Evolutionary conservation across 83 land plant species (phyloP).

Genomic region (Isoetes engelmannii): DNA sequence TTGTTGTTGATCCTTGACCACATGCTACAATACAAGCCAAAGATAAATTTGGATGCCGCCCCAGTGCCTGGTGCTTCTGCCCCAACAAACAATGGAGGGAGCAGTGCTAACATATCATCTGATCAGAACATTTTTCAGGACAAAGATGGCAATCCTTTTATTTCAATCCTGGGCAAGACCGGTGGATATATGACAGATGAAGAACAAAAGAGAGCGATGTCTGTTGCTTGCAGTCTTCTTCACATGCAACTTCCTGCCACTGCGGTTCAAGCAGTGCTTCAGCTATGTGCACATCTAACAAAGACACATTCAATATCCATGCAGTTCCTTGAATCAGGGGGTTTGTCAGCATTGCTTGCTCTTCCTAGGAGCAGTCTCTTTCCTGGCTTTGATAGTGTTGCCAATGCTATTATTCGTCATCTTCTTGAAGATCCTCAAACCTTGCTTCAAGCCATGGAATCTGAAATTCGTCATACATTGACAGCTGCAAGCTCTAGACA

Average conservation of each 20-base stretch:
- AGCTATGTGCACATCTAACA: slow-evolving; percentile 86
- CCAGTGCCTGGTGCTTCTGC: slow-evolving; percentile 14
- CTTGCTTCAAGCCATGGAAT: slow-evolving; percentile 97
- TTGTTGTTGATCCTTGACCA: slow-evolving; percentile 74
- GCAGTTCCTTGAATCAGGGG: slow-evolving; percentile 81
- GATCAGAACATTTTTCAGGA: slow-evolving; percentile 29
- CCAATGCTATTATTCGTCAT: slow-evolving; percentile 80
- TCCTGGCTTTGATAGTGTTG: slow-evolving; percentile 87
- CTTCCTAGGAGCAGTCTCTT: slow-evolving; percentile 77
- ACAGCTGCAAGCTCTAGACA: slow-evolving; percentile 53
- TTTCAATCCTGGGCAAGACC: slow-evolving; percentile 29
- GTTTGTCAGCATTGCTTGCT: slow-evolving; percentile 56
- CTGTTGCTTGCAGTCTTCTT: slow-evolving; percentile 65
- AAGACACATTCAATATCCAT: slow-evolving; percentile 76
- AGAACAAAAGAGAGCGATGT: slow-evolving; percentile 68
- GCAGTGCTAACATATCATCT: slow-evolving; percentile 32
- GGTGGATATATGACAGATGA: slow-evolving; percentile 45
- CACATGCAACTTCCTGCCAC: slow-evolving; percentile 59
- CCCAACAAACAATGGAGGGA: slow-evolving; percentile 21
- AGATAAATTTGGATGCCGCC: slow-evolving; percentile 32
- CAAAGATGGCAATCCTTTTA: slow-evolving; percentile 30
- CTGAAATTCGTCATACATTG: slow-evolving; percentile 75
- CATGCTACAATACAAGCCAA: slow-evolving; percentile 67
- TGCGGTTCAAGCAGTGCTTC: slow-evolving; percentile 85
- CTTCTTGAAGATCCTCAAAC: slow-evolving; percentile 96